phyloP scores from a whole-genome alignment of 2,329 filamentous ascomycete species.

The Chaetothyriales sp. region DNA sequence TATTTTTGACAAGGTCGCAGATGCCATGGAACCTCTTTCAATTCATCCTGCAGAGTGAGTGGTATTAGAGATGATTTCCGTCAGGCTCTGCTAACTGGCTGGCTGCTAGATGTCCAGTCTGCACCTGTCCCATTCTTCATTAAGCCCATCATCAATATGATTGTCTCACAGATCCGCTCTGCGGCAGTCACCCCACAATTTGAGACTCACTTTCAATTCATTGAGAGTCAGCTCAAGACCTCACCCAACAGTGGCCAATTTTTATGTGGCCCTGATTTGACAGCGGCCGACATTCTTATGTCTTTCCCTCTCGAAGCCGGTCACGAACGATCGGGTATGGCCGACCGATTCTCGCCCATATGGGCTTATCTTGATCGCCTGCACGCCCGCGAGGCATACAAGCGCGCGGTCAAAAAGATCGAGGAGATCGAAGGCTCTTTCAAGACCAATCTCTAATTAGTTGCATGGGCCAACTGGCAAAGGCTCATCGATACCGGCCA shows the following conservation, averaged over 20 bases:
- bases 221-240: constrained; percentile 32
- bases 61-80: not conserved
- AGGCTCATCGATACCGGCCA: too few species aligned
- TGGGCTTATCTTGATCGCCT: constrained; percentile 25
- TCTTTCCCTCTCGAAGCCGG: constrained; percentile 33
- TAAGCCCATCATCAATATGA: constrained; percentile 45
- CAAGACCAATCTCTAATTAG: constrained; percentile 11
- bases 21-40: not conserved
- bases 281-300: constrained; percentile 35
- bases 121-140: constrained; percentile 55
- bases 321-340: constrained; percentile 21
- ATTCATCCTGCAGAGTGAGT: not conserved
- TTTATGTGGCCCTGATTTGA: constrained; percentile 32
- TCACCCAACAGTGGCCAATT: constrained; percentile 27
- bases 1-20: not conserved
- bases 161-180: constrained; percentile 35
- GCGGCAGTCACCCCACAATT: constrained; percentile 29
- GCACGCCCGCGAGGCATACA: constrained; percentile 26
- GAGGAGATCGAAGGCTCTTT: constrained; percentile 27
- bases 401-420: constrained; percentile 29
- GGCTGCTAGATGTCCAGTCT: constrained; percentile 30
- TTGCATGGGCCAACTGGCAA: not conserved
- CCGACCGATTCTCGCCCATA: constrained; percentile 27
- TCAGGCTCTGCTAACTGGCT: constrained; percentile 3
- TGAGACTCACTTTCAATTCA: constrained; percentile 29